Evolutionary conservation across 352 stramenopile genomes (phyloP).

Genomic region (Phytophthora gonapodyides): DNA sequence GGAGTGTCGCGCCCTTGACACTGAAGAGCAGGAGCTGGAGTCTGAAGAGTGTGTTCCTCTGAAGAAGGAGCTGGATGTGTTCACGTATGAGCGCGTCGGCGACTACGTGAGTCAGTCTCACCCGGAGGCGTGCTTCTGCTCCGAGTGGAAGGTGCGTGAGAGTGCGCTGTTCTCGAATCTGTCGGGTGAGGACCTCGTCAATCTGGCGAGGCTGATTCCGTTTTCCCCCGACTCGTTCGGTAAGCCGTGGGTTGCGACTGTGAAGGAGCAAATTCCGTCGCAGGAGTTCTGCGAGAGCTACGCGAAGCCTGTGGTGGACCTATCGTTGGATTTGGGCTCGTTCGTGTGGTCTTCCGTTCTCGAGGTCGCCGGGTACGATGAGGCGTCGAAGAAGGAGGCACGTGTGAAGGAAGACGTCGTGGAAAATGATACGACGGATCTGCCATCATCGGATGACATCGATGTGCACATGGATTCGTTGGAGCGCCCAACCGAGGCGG

Average conservation of each 20-base stretch:
- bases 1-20: constrained; percentile 32
- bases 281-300: constrained; percentile 43
- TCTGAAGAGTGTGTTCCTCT: constrained; percentile 31
- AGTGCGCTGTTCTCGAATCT: constrained; percentile 31
- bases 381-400: constrained; percentile 7
- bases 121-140: constrained; percentile 44
- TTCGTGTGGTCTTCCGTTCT: constrained; percentile 40
- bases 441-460: not conserved
- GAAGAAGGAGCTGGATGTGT: constrained; percentile 38
- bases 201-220: constrained; percentile 40
- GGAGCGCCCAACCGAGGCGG: constrained; percentile 8
- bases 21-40: constrained; percentile 30
- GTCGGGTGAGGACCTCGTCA: constrained; percentile 28
- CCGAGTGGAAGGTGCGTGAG: constrained; percentile 49
- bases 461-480: constrained; percentile 4
- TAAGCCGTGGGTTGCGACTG: constrained; percentile 33
- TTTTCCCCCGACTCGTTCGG: constrained; percentile 50
- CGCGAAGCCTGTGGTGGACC: constrained; percentile 43
- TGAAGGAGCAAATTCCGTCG: constrained; percentile 41
- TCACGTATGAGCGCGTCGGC: constrained; percentile 35
- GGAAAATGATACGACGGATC: constrained; percentile 5
- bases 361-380: constrained; percentile 21
- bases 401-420: not conserved
- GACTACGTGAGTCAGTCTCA: constrained; percentile 40
- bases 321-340: constrained; percentile 28